Evolutionary conservation across 495 filamentous ascomycete species (phyloP), one percentile per base, ranked within the genome.

Genomic region (Penicillium chermesinum): DNA sequence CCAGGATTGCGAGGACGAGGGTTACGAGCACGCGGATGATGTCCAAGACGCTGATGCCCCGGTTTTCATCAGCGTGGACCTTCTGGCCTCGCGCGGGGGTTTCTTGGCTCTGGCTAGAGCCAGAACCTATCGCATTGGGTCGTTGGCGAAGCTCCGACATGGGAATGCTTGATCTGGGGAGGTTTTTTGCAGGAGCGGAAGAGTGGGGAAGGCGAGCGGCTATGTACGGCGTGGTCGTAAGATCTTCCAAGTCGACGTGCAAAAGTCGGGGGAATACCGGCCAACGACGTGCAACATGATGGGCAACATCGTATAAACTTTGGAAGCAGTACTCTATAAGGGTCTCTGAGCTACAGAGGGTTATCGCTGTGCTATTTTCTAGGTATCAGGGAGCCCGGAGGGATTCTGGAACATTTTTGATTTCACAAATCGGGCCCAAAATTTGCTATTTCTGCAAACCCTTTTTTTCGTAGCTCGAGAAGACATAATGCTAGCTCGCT

Each of bases 1-100:
- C 78, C 51, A 73, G 77, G 17, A 80, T 86, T 38, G 88, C 78
- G 38, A 93, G 58, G 39, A 87, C 52, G 14, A 93, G 63, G 21
- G 86, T 85, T 6, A 74, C 77, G 16, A 95, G 51, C 5, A 93
- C 72, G 46, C 91, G 84, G 43, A 93, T 59, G 41, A 91, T 66
- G 69, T 98, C 93, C 36, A 91, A 46, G 43, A 82, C 61, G 46
- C 78, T 74, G 63, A 84, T 75, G 27, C 61, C 62, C 39, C 41
- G 53, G 37, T 49, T 54, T 50, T 57, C 48, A 27, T 55, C 43
- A 18, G 49, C 38, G 42, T 47, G 53, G 46, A 46, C 16, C 46
- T 52, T 16, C 44, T 30, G 25, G 10, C 32, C 15, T 54, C 37
- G 32, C 43, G 27, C 38, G 25, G 37, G 50, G 16, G 44, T 41